A percentile compares a stretch with the other conserved stretches of the same genome.
Conservation (phyloP, 2,329 filamentous ascomycete genomes). For the Ploettnerulaceae sp. region DNA sequence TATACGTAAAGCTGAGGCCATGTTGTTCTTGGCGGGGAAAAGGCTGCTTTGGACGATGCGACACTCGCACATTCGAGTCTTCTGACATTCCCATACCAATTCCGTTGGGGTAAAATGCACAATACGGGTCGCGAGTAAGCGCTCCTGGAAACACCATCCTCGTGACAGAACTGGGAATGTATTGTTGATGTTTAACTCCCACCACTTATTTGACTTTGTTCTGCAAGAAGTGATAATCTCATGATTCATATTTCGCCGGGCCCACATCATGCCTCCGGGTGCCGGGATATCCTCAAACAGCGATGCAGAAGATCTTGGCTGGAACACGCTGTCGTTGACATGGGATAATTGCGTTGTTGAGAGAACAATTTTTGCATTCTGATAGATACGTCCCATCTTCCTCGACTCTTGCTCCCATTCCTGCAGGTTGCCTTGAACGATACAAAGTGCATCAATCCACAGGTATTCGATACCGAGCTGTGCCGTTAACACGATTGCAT, state of each 20-base stretch:
- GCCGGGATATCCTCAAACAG: background rate
- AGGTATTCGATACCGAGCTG: slow-evolving; percentile 2
- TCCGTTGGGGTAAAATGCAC: slow-evolving; percentile 11
- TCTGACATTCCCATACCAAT: slow-evolving; percentile 14
- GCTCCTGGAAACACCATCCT: slow-evolving; percentile 14
- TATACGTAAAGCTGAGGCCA: slow-evolving; percentile 9
- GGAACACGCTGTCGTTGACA: slow-evolving; percentile 7
- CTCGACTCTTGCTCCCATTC: slow-evolving; percentile 6
- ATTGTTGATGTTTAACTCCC: slow-evolving; percentile 11
- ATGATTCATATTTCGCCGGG: slow-evolving; percentile 10
- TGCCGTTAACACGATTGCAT: slow-evolving; percentile 1
- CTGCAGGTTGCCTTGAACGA: slow-evolving; percentile 2
- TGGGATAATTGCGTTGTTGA: slow-evolving; percentile 1
- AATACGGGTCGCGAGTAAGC: slow-evolving; percentile 10
- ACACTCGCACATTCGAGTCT: slow-evolving; percentile 9
- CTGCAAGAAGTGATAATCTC: slow-evolving; percentile 12
- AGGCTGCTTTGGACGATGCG: slow-evolving; percentile 7
- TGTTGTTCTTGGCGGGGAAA: slow-evolving; percentile 5
- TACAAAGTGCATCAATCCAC: slow-evolving; percentile 13
- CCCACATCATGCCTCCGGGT: background rate
- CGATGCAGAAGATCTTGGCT: background rate
- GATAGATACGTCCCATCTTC: slow-evolving; percentile 15
- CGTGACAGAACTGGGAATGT: slow-evolving; percentile 10
- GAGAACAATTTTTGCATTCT: slow-evolving; percentile 9
- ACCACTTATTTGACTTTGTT: slow-evolving; percentile 11